A percentile compares a stretch with the other conserved stretches of the same genome.
These are phyloP conservation scores for Astrephomene gubernaculifera DNA, from an alignment of 139 green algal genomes.

Conservation along the genomic window DNA sequence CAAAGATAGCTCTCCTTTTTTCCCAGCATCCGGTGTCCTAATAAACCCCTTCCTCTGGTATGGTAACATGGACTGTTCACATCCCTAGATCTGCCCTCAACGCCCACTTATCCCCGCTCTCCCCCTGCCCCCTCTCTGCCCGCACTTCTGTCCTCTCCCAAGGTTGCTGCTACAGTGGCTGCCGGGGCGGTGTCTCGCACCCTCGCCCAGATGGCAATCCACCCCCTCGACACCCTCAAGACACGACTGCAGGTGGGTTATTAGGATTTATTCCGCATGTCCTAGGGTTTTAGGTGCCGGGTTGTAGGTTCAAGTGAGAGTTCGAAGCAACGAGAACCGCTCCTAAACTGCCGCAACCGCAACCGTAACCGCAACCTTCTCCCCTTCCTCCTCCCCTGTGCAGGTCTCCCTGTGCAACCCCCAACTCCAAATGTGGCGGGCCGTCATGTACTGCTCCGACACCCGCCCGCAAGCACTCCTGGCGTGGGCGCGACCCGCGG, in stretches of 20 bases:
- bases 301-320: background rate
- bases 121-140: no score
- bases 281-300: background rate
- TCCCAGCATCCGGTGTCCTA: no score
- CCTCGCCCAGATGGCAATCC: constrained; percentile 47
- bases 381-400: background rate
- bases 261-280: background rate
- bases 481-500: background rate
- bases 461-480: background rate
- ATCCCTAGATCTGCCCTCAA: no score
- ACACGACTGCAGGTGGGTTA: constrained; percentile 62
- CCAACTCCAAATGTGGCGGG: constrained; percentile 24
- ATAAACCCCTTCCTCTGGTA: no score
- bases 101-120: no score
- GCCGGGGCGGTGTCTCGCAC: constrained; percentile 50
- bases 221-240: constrained; percentile 72
- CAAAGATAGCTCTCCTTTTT: no score
- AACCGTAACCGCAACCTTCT: background rate
- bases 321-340: background rate
- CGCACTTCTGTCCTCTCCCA: background rate
- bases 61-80: no score
- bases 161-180: background rate
- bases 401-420: background rate
- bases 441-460: background rate
- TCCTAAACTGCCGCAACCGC: background rate